A percentile compares a stretch with the other conserved stretches of the same genome.
These are phyloP conservation scores for Leishmania tropica DNA, from an alignment of 208 protist species.

Conservation along the genomic window DNA sequence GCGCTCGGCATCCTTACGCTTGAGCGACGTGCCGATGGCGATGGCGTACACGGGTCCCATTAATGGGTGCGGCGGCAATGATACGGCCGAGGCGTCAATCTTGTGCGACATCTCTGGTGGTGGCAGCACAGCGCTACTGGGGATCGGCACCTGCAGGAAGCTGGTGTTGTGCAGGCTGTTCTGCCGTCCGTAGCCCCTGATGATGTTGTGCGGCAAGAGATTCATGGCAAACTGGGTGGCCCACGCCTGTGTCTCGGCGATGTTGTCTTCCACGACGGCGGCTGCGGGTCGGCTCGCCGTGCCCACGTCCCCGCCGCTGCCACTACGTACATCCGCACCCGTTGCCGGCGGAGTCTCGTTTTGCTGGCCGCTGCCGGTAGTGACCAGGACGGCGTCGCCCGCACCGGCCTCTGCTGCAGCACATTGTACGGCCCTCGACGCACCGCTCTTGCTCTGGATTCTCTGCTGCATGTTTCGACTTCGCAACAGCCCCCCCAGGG, in stretches of 20 bases:
- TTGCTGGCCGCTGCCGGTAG: background rate
- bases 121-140: background rate
- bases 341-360: background rate
- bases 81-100: conserved; percentile 4
- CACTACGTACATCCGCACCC: background rate
- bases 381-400: background rate
- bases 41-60: conserved; percentile 27
- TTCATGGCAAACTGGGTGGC: background rate
- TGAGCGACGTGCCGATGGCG: conserved; percentile 72
- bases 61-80: background rate
- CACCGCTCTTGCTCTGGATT: background rate
- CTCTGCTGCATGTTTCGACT: conserved; percentile 1
- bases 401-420: background rate
- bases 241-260: conserved; percentile 9
- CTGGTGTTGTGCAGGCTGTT: conserved; percentile 3
- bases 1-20: conserved; percentile 83
- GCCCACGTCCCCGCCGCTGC: background rate
- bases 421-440: background rate
- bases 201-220: background rate
- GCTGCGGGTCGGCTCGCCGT: background rate
- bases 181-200: background rate
- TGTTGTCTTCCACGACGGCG: background rate
- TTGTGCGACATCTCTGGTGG: conserved; percentile 6
- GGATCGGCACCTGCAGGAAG: conserved; percentile 18
- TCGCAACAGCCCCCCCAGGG: background rate